These are phyloP conservation scores for Chaetomidium leptoderma DNA, from an alignment of 495 filamentous ascomycete genomes.

Conservation along the genomic window DNA sequence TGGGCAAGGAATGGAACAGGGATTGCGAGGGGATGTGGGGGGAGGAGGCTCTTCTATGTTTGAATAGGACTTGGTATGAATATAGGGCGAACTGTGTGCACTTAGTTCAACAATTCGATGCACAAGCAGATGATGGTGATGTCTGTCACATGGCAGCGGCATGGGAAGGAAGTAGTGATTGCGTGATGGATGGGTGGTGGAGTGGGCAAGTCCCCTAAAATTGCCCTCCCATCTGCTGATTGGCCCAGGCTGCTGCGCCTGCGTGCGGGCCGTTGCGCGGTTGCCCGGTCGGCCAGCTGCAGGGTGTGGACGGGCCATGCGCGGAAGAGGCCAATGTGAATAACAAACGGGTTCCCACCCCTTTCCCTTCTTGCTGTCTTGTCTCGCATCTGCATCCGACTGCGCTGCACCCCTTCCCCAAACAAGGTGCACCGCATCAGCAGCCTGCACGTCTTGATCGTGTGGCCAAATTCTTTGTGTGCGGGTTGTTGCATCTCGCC, in stretches of 20 bases:
- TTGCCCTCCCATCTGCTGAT: not conserved
- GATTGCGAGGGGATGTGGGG: too few relatives aligned
- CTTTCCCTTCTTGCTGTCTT: not conserved
- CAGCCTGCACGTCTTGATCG: too few relatives aligned
- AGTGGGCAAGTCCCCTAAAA: not conserved
- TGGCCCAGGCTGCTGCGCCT: not conserved
- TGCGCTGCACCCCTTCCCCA: not conserved
- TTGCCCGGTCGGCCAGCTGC: slow-evolving; percentile 6
- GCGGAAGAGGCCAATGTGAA: not conserved
- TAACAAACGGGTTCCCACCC: not conserved
- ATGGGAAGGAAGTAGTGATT: too few relatives aligned
- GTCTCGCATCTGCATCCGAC: not conserved
- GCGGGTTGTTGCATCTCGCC: not conserved
- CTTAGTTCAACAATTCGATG: not conserved
- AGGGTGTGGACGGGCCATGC: slow-evolving; percentile 9
- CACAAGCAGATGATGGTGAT: too few relatives aligned
- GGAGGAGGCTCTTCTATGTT: slow-evolving; percentile 6
- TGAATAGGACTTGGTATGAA: slow-evolving; percentile 2
- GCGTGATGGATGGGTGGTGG: not conserved
- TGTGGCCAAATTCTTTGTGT: not conserved
- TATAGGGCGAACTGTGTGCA: not conserved
- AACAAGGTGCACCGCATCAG: too few relatives aligned
- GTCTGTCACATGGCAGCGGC: too few relatives aligned
- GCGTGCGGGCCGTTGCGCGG: slow-evolving; percentile 3
- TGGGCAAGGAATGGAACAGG: not conserved